Conservation (phyloP, 495 filamentous ascomycete species). For the Podospora fimiseda region DNA sequence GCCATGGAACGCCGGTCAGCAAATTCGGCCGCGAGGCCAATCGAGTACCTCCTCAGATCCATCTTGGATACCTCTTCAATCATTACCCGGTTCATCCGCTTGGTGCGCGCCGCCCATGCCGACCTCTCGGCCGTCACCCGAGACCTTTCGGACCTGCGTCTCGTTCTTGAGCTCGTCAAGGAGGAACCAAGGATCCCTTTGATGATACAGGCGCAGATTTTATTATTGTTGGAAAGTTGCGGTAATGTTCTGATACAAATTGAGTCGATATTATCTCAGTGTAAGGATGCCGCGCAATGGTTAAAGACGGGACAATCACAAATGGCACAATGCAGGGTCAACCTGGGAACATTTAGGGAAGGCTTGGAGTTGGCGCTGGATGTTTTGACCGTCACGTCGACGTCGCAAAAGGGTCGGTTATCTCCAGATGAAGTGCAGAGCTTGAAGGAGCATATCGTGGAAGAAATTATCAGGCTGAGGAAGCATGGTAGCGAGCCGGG, state of each 20-base stretch:
- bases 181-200: constrained; percentile 19
- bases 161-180: constrained; percentile 23
- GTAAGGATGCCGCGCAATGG: constrained; percentile 17
- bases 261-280: constrained; percentile 14
- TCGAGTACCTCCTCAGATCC: constrained; percentile 20
- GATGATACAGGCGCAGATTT: constrained; percentile 15
- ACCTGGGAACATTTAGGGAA: constrained; percentile 15
- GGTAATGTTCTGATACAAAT: constrained; percentile 15
- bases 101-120: constrained; percentile 21
- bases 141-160: constrained; percentile 26
- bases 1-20: constrained; percentile 6
- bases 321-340: constrained; percentile 10
- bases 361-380: constrained; percentile 20
- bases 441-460: constrained; percentile 1
- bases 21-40: constrained; percentile 11
- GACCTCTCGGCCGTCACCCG: constrained; percentile 25
- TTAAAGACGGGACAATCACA: constrained; percentile 4
- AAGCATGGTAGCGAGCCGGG: not conserved
- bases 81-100: constrained; percentile 27
- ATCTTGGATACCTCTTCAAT: constrained; percentile 21
- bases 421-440: not conserved
- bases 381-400: constrained; percentile 15
- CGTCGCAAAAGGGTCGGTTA: not conserved
- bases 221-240: constrained; percentile 19
- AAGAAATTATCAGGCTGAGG: constrained; percentile 12